A percentile compares a stretch with the other conserved stretches of the same genome.
Evolutionary conservation across 1,284 basidiomycete genomes (phyloP).

Genomic region (Naganishia sp.): DNA sequence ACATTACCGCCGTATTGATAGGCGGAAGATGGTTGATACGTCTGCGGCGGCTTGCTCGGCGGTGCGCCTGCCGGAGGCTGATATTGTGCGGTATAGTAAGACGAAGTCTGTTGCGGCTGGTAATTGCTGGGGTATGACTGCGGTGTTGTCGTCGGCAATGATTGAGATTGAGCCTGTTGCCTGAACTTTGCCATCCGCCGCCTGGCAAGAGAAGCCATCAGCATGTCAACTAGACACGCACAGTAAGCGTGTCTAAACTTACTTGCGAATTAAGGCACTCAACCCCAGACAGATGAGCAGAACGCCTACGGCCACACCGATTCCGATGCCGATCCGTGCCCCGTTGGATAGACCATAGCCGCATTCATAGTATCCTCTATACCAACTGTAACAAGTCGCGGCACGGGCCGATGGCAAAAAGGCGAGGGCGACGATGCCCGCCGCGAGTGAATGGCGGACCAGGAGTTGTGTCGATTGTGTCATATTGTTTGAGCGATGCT

Average conservation of each 20-base stretch:
- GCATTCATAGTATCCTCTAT: slow-evolving; percentile 39
- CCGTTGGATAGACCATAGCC: slow-evolving; percentile 41
- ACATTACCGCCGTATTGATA: slow-evolving; percentile 38
- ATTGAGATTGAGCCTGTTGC: slow-evolving; percentile 18
- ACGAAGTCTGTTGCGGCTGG: slow-evolving; percentile 36
- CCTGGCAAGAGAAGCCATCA: slow-evolving; percentile 7
- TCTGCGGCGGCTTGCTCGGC: slow-evolving; percentile 38
- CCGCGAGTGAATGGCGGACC: slow-evolving; percentile 5
- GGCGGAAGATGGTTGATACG: slow-evolving; percentile 48
- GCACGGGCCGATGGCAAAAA: slow-evolving; percentile 18
- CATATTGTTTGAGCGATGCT: neutral
- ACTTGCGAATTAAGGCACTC: slow-evolving; percentile 46
- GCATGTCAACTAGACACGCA: neutral
- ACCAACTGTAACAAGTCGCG: slow-evolving; percentile 19
- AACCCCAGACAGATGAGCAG: slow-evolving; percentile 40
- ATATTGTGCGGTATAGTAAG: slow-evolving; percentile 32
- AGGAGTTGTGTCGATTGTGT: slow-evolving; percentile 1
- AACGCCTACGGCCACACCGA: slow-evolving; percentile 46
- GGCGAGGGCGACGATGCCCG: slow-evolving; percentile 21
- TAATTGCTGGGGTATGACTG: slow-evolving; percentile 42
- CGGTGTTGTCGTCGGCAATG: slow-evolving; percentile 29
- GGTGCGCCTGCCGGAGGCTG: slow-evolving; percentile 35
- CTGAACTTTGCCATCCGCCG: slow-evolving; percentile 32
- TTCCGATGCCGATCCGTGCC: slow-evolving; percentile 49
- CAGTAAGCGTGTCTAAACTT: slow-evolving; percentile 33